Percentiles rank a stretch among this genome's conserved stretches.
These are phyloP conservation scores for Alternaria sp. DNA, from an alignment of 2,329 filamentous ascomycete genomes.

Conservation along the genomic window DNA sequence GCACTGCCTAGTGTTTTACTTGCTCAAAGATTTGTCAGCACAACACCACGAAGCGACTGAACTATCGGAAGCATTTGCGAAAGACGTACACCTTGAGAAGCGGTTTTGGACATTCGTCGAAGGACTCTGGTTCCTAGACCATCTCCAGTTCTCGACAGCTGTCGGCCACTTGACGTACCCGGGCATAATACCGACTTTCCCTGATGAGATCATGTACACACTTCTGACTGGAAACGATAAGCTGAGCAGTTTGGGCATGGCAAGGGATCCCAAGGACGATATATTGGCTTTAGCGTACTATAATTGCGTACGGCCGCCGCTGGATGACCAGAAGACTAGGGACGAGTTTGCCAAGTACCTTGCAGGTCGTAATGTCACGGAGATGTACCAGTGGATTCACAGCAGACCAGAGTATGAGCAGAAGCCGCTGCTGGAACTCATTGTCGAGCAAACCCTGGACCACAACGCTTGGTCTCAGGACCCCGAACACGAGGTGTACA, in stretches of 20 bases:
- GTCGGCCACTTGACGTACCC: conserved; percentile 81
- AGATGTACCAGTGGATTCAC: conserved; percentile 77
- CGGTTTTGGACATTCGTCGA: conserved; percentile 84
- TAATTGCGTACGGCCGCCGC: conserved; percentile 74
- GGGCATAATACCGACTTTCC: conserved; percentile 79
- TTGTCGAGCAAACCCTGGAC: conserved; percentile 59
- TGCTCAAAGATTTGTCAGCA: conserved; percentile 76
- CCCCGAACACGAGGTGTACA: conserved; percentile 22
- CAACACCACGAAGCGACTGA: conserved; percentile 57
- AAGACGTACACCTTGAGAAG: conserved; percentile 70
- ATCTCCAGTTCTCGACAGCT: conserved; percentile 69
- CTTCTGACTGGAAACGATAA: conserved; percentile 62
- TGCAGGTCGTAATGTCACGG: conserved; percentile 70
- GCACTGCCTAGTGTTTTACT: conserved; percentile 82
- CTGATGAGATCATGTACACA: conserved; percentile 79
- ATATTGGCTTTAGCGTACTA: conserved; percentile 78
- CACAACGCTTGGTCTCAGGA: conserved; percentile 22
- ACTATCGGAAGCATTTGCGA: conserved; percentile 67
- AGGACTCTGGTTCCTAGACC: conserved; percentile 82
- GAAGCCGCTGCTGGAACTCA: conserved; percentile 70
- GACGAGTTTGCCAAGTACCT: conserved; percentile 75
- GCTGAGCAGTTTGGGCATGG: conserved; percentile 27
- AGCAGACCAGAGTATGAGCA: conserved; percentile 69
- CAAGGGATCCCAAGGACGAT: conserved; percentile 49
- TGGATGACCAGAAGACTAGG: conserved; percentile 70